Conservation (phyloP, 129 eudicot genomes). For the Chrysanthemum lavandulifolium region DNA sequence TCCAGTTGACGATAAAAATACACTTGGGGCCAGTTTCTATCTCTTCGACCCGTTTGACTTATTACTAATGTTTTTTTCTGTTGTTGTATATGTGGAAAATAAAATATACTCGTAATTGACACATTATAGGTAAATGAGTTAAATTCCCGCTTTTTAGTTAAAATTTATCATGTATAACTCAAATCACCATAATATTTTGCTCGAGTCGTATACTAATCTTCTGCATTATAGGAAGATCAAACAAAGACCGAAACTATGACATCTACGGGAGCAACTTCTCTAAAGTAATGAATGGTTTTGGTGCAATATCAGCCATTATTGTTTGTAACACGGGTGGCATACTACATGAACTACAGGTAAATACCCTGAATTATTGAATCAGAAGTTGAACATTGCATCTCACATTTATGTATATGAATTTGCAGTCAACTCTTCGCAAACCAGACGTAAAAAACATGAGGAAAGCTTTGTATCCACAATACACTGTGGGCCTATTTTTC, state of each 20-base stretch:
- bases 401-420: not conserved
- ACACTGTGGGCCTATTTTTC: conserved; percentile 38
- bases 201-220: conserved; percentile 3
- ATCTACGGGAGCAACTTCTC: conserved; percentile 40
- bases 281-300: conserved; percentile 48
- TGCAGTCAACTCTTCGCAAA: conserved; percentile 49
- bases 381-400: not conserved
- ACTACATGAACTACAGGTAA: conserved; percentile 56
- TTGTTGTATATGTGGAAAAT: too few relatives aligned
- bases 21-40: too few relatives aligned
- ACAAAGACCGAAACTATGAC: conserved; percentile 37
- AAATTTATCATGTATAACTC: too few relatives aligned
- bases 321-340: conserved; percentile 59
- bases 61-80: too few relatives aligned
- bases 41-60: too few relatives aligned
- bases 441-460: conserved; percentile 56
- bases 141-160: too few relatives aligned
- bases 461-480: conserved; percentile 52
- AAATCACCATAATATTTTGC: not conserved
- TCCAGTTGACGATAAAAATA: too few relatives aligned
- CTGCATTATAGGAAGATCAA: conserved; percentile 35
- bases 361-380: not conserved
- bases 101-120: too few relatives aligned
- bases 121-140: too few relatives aligned
- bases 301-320: conserved; percentile 56